Conservation (phyloP, 1,139 yeast species). For the Zygoascus sp. region DNA sequence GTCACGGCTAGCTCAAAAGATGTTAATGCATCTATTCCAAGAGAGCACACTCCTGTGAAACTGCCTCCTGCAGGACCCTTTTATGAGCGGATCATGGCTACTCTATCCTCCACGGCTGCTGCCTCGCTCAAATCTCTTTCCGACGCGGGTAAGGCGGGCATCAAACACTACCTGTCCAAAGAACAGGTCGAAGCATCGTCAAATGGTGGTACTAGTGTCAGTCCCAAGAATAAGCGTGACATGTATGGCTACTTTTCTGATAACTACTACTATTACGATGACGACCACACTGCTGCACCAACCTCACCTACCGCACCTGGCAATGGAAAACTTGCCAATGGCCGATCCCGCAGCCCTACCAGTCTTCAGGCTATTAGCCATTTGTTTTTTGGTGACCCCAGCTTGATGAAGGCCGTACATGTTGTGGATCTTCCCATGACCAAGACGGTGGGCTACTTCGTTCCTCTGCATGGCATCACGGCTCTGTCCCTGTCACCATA, state of each 20-base stretch:
- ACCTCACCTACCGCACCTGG: neutral
- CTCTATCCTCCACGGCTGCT: slow-evolving; percentile 29
- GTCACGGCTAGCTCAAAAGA: neutral
- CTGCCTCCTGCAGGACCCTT: slow-evolving; percentile 31
- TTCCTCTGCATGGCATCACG: slow-evolving; percentile 61
- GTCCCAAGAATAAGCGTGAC: slow-evolving; percentile 1
- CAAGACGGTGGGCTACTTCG: slow-evolving; percentile 47
- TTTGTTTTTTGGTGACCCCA: slow-evolving; percentile 19
- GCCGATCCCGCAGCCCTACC: slow-evolving; percentile 1
- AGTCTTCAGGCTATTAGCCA: slow-evolving; percentile 16
- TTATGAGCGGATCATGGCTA: slow-evolving; percentile 29
- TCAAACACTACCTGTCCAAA: slow-evolving; percentile 25
- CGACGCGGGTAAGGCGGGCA: slow-evolving; percentile 31
- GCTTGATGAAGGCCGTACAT: slow-evolving; percentile 23
- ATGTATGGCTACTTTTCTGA: slow-evolving; percentile 9
- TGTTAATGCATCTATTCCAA: slow-evolving; percentile 3
- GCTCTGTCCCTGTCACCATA: slow-evolving; percentile 57
- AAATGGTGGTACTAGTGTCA: slow-evolving; percentile 1
- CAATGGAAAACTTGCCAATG: neutral
- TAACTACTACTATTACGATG: slow-evolving; percentile 8
- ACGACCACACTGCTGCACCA: neutral
- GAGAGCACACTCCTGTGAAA: slow-evolving; percentile 26
- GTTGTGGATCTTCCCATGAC: slow-evolving; percentile 47
- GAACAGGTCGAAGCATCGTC: slow-evolving; percentile 10
- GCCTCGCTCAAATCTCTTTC: slow-evolving; percentile 29